Evolutionary conservation across 495 filamentous ascomycete genomes (phyloP).

Genomic region (Talaromyces stipitatus): DNA sequence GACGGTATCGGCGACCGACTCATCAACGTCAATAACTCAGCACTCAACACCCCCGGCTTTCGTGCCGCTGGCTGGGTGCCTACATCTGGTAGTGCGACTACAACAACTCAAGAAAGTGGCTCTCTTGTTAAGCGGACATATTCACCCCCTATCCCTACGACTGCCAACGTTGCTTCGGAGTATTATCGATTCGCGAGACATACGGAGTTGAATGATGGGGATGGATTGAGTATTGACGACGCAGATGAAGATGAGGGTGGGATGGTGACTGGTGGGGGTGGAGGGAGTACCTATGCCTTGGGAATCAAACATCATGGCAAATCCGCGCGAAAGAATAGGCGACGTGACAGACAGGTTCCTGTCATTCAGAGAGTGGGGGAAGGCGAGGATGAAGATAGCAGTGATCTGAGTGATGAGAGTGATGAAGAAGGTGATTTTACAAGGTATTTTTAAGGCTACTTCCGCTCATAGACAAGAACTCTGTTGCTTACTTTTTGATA

Average conservation of each 20-base stretch:
- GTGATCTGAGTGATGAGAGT: slow-evolving; percentile 91
- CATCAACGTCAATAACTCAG: slow-evolving; percentile 82
- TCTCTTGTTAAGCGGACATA: slow-evolving; percentile 82
- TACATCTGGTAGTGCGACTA: slow-evolving; percentile 42
- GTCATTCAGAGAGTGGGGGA: slow-evolving; percentile 59
- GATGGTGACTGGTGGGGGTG: slow-evolving; percentile 68
- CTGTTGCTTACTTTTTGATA: slow-evolving; percentile 9
- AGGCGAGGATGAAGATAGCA: slow-evolving; percentile 93
- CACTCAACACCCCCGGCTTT: slow-evolving; percentile 91
- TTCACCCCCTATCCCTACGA: slow-evolving; percentile 92
- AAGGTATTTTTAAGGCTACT: slow-evolving; percentile 22
- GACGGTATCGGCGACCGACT: slow-evolving; percentile 95
- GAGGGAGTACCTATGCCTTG: slow-evolving; percentile 63
- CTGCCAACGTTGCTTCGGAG: slow-evolving; percentile 60
- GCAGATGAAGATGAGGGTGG: slow-evolving; percentile 78
- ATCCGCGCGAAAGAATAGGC: slow-evolving; percentile 37
- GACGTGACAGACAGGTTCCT: slow-evolving; percentile 35
- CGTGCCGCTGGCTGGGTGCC: slow-evolving; percentile 89
- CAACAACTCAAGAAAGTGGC: slow-evolving; percentile 24
- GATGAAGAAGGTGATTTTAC: slow-evolving; percentile 71
- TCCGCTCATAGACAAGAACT: not conserved
- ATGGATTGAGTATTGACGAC: slow-evolving; percentile 42
- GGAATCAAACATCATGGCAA: slow-evolving; percentile 53
- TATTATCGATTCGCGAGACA: slow-evolving; percentile 54
- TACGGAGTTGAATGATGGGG: slow-evolving; percentile 17